Evolutionary conservation across 345 rosid genomes (phyloP).

Genomic region (Alliaria petiolata): DNA sequence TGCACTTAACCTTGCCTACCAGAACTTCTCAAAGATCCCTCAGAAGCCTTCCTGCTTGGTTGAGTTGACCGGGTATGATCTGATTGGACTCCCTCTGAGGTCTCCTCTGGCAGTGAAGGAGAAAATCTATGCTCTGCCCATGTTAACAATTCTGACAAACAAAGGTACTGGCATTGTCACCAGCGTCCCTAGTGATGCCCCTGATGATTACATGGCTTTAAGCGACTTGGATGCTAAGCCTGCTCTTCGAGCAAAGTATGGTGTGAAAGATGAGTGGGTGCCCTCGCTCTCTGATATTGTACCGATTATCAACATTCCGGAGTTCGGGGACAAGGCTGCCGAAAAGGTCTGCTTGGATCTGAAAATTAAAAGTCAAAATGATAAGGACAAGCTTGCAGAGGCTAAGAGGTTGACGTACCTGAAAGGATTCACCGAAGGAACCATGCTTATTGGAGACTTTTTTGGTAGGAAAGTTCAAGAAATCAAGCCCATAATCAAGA

Average conservation of each 20-base stretch:
- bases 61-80: constrained; percentile 78
- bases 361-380: constrained; percentile 90
- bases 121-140: constrained; percentile 83
- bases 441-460: constrained; percentile 71
- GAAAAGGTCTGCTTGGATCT: constrained; percentile 78
- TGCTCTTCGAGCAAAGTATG: constrained; percentile 65
- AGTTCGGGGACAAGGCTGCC: constrained; percentile 82
- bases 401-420: constrained; percentile 86
- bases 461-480: constrained; percentile 77
- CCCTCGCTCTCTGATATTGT: constrained; percentile 72
- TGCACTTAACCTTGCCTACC: constrained; percentile 88
- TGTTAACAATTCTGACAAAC: constrained; percentile 87
- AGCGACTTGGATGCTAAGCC: constrained; percentile 78
- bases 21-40: constrained; percentile 64
- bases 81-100: constrained; percentile 77
- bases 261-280: constrained; percentile 89
- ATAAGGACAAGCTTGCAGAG: constrained; percentile 85
- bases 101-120: constrained; percentile 73
- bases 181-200: constrained; percentile 96
- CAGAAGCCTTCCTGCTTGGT: constrained; percentile 74
- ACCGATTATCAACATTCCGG: constrained; percentile 81
- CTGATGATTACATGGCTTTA: constrained; percentile 87
- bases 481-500: constrained; percentile 68
- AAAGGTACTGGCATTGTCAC: constrained; percentile 97
- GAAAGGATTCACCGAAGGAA: constrained; percentile 87